Evolutionary conservation across 345 rosid species (phyloP), one percentile per base, ranked within the genome.

Genomic region (Murraya paniculata): DNA sequence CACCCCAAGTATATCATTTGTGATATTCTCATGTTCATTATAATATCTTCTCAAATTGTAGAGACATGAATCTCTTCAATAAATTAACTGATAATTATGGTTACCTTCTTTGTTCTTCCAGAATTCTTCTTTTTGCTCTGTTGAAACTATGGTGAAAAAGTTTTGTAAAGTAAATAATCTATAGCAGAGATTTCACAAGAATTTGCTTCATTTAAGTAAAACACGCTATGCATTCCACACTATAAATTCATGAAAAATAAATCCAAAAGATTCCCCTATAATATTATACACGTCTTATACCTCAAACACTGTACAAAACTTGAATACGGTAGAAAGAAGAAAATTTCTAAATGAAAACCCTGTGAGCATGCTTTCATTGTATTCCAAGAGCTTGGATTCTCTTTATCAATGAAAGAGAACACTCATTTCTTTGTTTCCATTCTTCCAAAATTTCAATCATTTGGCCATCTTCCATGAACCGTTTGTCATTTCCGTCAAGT

Each of bases 361-460:
- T 11, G 38, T 28, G n/a, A 9, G 48, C 13, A 28, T 75, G 22
- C 58, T 48, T 73, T 91, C 78, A 96, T 38, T 92, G 97, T 71
- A 96, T 90, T 81, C 99, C 99, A 41, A 94, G 85, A 68, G 95
- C 92, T 71, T 94, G 97, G 80, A 96, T 88, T 81, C 93, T 83
- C 81, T 81, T 88, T 39, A 92, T 84, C 92, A 96, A 57, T 72
- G 89, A 87, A 82, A 94, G 81, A 69, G 92, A 88, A 75, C 81
- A 71, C 30, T 84, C 85, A 83, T 96, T 87, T 83, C 86, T 89
- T 48, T 81, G 82, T 71, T 71, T 89, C 91, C 99, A 95, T 75
- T 88, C 91, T 76, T 83, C 88, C 28, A 81, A 82, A 66, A 90
- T 83, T 80, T 96, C 98, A 28, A 50, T 83, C 71, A 70, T 70